Evolutionary conservation across 2,329 filamentous ascomycete species (phyloP).

Genomic region (Sclerotinia borealis): DNA sequence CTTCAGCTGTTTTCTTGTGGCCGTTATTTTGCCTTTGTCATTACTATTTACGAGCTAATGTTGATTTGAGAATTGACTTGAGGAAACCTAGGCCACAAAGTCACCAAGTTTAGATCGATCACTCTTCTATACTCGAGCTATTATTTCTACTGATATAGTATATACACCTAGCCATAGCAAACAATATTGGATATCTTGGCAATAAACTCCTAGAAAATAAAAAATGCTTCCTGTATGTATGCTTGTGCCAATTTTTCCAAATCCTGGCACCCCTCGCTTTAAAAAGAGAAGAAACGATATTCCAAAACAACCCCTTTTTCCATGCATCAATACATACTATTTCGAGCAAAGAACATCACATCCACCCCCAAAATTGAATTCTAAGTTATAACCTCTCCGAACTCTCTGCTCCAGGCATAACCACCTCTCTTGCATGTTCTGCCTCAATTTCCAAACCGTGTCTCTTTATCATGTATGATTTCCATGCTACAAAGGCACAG

Average conservation of each 20-base stretch:
- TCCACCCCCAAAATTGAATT: background rate
- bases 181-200: background rate
- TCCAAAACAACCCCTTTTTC: background rate
- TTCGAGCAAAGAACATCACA: background rate
- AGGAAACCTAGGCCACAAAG: background rate
- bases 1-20: background rate
- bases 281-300: background rate
- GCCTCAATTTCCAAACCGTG: constrained; percentile 39
- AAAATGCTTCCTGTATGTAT: background rate
- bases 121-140: background rate
- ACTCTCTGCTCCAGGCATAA: constrained; percentile 29
- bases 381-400: constrained; percentile 21
- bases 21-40: background rate
- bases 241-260: background rate
- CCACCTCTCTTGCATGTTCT: constrained; percentile 35
- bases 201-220: background rate
- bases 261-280: background rate
- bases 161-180: background rate
- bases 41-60: no score
- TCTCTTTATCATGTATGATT: constrained; percentile 35
- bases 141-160: background rate
- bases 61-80: background rate
- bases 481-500: constrained; percentile 55
- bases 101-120: background rate
- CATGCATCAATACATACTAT: background rate